Evolutionary conservation across 768 basidiomycete genomes (phyloP).

Genomic region (Fistulinella prunicolor): DNA sequence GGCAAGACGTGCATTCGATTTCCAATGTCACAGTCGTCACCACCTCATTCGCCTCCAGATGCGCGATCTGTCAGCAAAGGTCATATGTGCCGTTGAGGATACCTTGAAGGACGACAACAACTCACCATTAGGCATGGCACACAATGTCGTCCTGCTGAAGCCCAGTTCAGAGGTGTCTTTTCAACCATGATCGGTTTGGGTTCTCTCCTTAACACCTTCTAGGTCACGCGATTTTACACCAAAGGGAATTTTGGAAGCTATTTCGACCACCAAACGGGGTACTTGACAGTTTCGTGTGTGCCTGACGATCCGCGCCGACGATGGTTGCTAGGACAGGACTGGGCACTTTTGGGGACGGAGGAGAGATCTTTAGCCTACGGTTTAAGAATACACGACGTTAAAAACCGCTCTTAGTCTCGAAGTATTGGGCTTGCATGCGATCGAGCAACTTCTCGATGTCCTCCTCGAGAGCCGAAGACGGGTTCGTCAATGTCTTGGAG

Average conservation of each 20-base stretch:
- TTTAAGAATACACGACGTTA: slow-evolving; percentile 97
- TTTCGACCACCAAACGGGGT: slow-evolving; percentile 62
- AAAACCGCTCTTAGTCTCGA: slow-evolving; percentile 86
- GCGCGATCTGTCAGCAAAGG: slow-evolving; percentile 34
- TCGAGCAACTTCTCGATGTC: slow-evolving; percentile 84
- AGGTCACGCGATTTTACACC: slow-evolving; percentile 54
- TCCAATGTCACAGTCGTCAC: slow-evolving; percentile 32
- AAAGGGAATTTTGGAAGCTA: slow-evolving; percentile 78
- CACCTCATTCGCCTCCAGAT: slow-evolving; percentile 25
- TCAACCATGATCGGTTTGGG: too few relatives aligned
- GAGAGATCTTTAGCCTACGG: slow-evolving; percentile 93
- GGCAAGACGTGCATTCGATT: slow-evolving; percentile 59
- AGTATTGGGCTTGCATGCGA: slow-evolving; percentile 92
- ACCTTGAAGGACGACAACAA: slow-evolving; percentile 88
- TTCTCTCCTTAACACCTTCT: too few relatives aligned
- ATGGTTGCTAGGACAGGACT: slow-evolving; percentile 33
- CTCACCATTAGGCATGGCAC: slow-evolving; percentile 66
- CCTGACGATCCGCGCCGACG: slow-evolving; percentile 46
- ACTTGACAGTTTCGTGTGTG: slow-evolving; percentile 49
- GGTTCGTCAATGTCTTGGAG: slow-evolving; percentile 90
- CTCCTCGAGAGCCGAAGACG: too few relatives aligned
- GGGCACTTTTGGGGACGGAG: slow-evolving; percentile 53
- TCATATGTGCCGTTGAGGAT: slow-evolving; percentile 49
- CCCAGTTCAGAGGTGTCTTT: too few relatives aligned
- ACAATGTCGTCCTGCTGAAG: too few relatives aligned